Base-by-base conservation (phyloP, 306 rosid species). In the Citrullus mucosospermus region DNA sequence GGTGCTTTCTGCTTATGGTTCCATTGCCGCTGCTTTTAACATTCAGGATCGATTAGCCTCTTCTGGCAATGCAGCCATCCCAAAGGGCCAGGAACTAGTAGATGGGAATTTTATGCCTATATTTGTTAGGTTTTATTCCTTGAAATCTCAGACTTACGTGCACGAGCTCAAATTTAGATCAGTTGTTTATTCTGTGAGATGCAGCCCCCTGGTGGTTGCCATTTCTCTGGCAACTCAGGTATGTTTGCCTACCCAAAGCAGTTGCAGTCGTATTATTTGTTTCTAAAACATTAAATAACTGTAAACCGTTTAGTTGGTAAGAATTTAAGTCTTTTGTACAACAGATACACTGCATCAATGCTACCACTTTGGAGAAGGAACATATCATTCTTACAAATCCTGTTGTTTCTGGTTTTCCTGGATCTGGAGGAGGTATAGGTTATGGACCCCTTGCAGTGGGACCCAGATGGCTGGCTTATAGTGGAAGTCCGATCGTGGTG, bases 381-480 rank as follows among this genome's bases (percentile, higher is more conserved):
- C 93, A 96, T 80, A 91, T 90, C 48, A 85, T 92, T 84, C 91
- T 89, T 57, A 91, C 96, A 70, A 96, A 93, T 84, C 97, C 98
- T 56, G 83, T 93, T 60, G 83, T 82, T 78, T 61, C 73, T 76
- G 89, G 88, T 53, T 80, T 82, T 77, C 91, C 90, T 82, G 88
- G 96, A 75, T 88, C 88, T 60, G 96, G 96, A 79, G 96, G 97
- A 71, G 91, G 92, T 77, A 83, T 89, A 55, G 92, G 98, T 71
- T 91, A 87, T 71, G 99, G 99, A 80, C 97, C 99, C 69, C 97
- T 96, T 82, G 99, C 99, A 0, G 87, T 93, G 70, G 99, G 99
- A 56, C 86, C 96, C 36, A 89, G 99, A 86, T 96, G 98, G 99
- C 75, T 96, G 68, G 99, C 99, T 79, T 96, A 96, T 71, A 96